Conservation (phyloP, 164 flowering plant species). For the Akebia trifoliata region DNA sequence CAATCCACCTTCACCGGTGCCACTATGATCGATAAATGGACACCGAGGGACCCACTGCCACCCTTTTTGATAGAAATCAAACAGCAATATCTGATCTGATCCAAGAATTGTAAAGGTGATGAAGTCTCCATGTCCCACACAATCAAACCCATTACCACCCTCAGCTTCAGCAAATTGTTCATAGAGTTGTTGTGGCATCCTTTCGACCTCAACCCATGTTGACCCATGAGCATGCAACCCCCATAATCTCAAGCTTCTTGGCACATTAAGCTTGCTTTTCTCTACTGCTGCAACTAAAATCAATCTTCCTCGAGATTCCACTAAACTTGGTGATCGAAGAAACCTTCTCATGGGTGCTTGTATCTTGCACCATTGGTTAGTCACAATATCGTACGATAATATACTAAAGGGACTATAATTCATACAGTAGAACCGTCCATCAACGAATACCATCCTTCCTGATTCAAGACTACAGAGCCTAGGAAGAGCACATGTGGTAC, state of each 20-base stretch:
- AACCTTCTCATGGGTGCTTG: slow-evolving; percentile 89
- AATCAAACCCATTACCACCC: slow-evolving; percentile 59
- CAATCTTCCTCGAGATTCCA: slow-evolving; percentile 61
- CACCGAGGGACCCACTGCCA: slow-evolving; percentile 88
- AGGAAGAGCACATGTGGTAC: slow-evolving; percentile 54
- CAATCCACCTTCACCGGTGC: slow-evolving; percentile 24
- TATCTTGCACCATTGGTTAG: slow-evolving; percentile 60
- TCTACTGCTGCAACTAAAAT: slow-evolving; percentile 86
- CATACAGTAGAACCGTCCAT: slow-evolving; percentile 74
- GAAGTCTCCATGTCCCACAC: slow-evolving; percentile 74
- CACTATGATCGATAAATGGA: slow-evolving; percentile 18
- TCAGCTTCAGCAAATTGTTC: slow-evolving; percentile 55
- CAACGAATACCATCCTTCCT: slow-evolving; percentile 49
- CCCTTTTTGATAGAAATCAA: slow-evolving; percentile 45
- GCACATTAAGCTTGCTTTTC: slow-evolving; percentile 88
- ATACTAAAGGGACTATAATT: slow-evolving; percentile 76
- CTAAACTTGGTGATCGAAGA: slow-evolving; percentile 69
- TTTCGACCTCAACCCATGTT: slow-evolving; percentile 73
- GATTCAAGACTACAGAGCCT: slow-evolving; percentile 82
- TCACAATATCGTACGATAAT: slow-evolving; percentile 38
- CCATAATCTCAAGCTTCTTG: slow-evolving; percentile 78
- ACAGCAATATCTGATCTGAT: slow-evolving; percentile 45
- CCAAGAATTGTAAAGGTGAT: slow-evolving; percentile 44
- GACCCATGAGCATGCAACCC: slow-evolving; percentile 47
- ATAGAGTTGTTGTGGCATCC: slow-evolving; percentile 84